These are phyloP conservation scores for Oryza meridionalis DNA, from an alignment of 176 grass and related monocot species.

Conservation along the genomic window DNA sequence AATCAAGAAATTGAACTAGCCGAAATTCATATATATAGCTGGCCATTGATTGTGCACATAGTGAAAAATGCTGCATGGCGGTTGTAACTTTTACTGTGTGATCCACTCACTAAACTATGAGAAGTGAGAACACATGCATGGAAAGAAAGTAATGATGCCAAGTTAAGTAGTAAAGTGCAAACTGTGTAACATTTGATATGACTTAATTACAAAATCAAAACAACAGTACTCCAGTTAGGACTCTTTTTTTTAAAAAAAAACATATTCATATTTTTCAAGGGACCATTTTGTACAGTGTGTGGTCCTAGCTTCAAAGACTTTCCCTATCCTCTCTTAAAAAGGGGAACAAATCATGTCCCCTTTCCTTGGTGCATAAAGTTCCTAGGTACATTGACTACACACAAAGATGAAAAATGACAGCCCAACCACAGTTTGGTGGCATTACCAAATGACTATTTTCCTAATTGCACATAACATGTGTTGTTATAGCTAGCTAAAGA, in stretches of 20 bases:
- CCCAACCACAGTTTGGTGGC: constrained; percentile 36
- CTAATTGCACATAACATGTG: background rate
- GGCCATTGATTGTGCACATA: background rate
- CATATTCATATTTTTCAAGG: background rate
- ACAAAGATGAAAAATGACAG: constrained; percentile 40
- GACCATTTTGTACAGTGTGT: background rate
- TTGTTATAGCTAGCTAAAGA: background rate
- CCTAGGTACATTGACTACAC: constrained; percentile 34
- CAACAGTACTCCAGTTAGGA: background rate
- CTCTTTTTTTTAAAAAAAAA: background rate
- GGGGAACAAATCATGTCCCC: background rate
- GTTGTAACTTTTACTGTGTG: background rate
- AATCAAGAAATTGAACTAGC: too few species aligned
- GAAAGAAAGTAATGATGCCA: background rate
- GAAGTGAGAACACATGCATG: background rate
- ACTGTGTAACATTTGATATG: background rate
- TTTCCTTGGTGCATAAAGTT: background rate
- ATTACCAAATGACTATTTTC: background rate
- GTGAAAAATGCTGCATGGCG: background rate
- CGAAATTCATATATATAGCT: too few species aligned
- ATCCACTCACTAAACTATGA: background rate
- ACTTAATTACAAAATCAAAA: background rate
- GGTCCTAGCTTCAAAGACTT: background rate
- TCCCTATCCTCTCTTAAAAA: background rate
- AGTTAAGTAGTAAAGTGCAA: background rate